These are phyloP conservation scores for Teratosphaeria gauchensis DNA, from an alignment of 2,329 filamentous ascomycete species.

Conservation along the genomic window DNA sequence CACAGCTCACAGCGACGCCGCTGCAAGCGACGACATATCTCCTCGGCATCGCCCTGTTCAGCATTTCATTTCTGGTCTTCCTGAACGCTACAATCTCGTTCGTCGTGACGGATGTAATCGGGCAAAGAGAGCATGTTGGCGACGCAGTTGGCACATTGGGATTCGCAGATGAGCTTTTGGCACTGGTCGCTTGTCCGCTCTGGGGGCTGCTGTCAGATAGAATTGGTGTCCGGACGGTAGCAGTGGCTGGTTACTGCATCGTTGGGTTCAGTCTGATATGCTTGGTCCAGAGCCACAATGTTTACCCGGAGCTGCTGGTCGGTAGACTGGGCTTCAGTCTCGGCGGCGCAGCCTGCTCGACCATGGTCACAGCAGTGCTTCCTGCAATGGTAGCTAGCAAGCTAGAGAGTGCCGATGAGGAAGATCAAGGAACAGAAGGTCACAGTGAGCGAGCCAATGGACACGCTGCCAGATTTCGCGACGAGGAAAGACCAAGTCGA, in stretches of 20 bases:
- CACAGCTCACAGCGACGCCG: constrained; percentile 44
- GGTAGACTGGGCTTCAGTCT: constrained; percentile 80
- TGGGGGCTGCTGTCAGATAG: constrained; percentile 74
- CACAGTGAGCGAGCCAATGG: constrained; percentile 12
- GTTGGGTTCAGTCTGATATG: constrained; percentile 67
- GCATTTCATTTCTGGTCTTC: constrained; percentile 83
- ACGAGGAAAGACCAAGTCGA: constrained; percentile 18
- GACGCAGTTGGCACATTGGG: constrained; percentile 76
- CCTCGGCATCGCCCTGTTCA: constrained; percentile 72
- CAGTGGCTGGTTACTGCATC: constrained; percentile 68
- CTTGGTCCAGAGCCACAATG: constrained; percentile 75
- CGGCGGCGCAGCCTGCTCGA: constrained; percentile 75
- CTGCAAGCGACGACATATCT: constrained; percentile 61
- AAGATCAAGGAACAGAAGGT: constrained; percentile 6
- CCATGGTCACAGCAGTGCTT: constrained; percentile 94
- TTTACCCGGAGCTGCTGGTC: constrained; percentile 81
- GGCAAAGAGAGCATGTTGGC: constrained; percentile 62
- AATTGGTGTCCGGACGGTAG: constrained; percentile 56
- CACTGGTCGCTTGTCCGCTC: constrained; percentile 66
- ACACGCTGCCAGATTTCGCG: constrained; percentile 12
- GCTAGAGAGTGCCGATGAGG: background rate
- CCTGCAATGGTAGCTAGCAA: constrained; percentile 52
- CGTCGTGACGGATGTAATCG: constrained; percentile 73
- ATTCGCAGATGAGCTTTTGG: constrained; percentile 75
- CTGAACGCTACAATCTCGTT: constrained; percentile 78